phyloP scores from a whole-genome alignment of 2,329 filamentous ascomycete species.

The Metarhizium sp. region DNA sequence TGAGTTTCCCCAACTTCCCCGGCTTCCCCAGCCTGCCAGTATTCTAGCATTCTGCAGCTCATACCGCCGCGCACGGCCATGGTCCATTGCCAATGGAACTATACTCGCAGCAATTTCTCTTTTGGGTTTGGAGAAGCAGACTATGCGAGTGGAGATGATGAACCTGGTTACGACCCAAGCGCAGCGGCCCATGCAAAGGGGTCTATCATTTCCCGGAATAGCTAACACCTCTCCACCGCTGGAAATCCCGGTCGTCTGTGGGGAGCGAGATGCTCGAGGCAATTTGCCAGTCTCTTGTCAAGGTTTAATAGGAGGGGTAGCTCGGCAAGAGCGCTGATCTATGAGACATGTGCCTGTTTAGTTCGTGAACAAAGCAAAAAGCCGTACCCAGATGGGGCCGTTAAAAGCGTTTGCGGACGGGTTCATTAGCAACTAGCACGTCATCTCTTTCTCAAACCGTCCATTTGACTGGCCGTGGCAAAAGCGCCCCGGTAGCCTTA shows the following conservation, averaged over 20 bases:
- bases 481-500: no score
- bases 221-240: neutral
- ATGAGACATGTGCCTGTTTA: neutral
- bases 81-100: slow-evolving; percentile 3
- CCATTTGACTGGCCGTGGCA: neutral
- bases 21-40: neutral
- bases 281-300: neutral
- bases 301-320: neutral
- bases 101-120: slow-evolving; percentile 7
- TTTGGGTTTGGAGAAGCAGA: slow-evolving; percentile 1
- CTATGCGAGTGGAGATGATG: slow-evolving; percentile 4
- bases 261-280: neutral
- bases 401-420: neutral
- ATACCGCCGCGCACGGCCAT: slow-evolving; percentile 3
- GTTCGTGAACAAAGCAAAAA: neutral
- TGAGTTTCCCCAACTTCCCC: slow-evolving; percentile 1
- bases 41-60: neutral
- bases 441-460: neutral
- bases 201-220: neutral
- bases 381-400: neutral
- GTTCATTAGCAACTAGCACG: neutral
- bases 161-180: neutral
- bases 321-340: neutral
- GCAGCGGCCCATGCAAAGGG: neutral
- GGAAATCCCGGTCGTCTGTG: neutral